A percentile compares a stretch with the other conserved stretches of the same genome.
Conservation (phyloP, 495 filamentous ascomycete genomes). For the Jackrogersella minutella region DNA sequence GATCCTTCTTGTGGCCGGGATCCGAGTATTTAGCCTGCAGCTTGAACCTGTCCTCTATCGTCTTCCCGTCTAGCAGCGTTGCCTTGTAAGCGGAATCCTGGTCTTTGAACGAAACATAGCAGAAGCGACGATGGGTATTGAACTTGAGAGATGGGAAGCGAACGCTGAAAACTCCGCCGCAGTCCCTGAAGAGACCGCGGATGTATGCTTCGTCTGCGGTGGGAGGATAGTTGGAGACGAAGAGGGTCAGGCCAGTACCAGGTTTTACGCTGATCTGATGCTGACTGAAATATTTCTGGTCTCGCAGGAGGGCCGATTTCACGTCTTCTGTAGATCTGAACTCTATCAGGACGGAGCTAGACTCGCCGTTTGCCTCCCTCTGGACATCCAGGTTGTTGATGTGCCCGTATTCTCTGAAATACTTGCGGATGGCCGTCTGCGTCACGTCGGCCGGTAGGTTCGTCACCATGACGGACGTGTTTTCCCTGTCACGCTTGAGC, state of each 20-base stretch:
- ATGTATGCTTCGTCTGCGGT: slow-evolving; percentile 83
- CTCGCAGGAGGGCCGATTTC: slow-evolving; percentile 76
- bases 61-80: slow-evolving; percentile 72
- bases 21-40: slow-evolving; percentile 84
- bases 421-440: slow-evolving; percentile 78
- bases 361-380: slow-evolving; percentile 62
- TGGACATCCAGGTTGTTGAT: slow-evolving; percentile 77
- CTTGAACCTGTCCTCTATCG: slow-evolving; percentile 68
- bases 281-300: slow-evolving; percentile 77
- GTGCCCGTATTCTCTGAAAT: slow-evolving; percentile 87
- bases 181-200: slow-evolving; percentile 74
- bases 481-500: slow-evolving; percentile 84
- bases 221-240: slow-evolving; percentile 89
- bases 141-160: slow-evolving; percentile 91
- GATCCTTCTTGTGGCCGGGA: slow-evolving; percentile 75
- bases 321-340: slow-evolving; percentile 83
- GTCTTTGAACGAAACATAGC: slow-evolving; percentile 86
- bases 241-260: slow-evolving; percentile 80
- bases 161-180: slow-evolving; percentile 82
- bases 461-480: slow-evolving; percentile 81
- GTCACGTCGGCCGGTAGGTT: slow-evolving; percentile 74
- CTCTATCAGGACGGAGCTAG: slow-evolving; percentile 80
- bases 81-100: slow-evolving; percentile 69
- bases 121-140: slow-evolving; percentile 88
- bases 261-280: slow-evolving; percentile 73